Percentiles rank a stretch among this genome's conserved stretches.
phyloP scores from a whole-genome alignment of 768 basidiomycete species.

The Rhodotorula graminis region DNA sequence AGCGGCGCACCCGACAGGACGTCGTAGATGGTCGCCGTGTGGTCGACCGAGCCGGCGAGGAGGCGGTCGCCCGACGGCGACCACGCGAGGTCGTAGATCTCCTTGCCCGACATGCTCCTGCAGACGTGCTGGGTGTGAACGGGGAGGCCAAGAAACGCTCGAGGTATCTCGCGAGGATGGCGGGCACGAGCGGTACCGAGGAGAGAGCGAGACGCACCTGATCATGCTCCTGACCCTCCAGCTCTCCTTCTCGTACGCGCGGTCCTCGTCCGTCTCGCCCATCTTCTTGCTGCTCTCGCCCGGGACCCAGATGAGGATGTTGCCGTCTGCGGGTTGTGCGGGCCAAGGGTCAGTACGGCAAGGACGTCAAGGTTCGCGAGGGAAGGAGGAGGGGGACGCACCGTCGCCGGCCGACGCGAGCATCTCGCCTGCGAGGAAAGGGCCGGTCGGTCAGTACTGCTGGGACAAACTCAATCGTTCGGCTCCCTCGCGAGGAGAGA shows the following conservation, averaged over 20 bases:
- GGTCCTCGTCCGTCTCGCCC: slow-evolving; percentile 73
- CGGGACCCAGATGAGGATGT: slow-evolving; percentile 93
- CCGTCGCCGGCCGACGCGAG: slow-evolving; percentile 98
- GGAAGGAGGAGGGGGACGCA: slow-evolving; percentile 49
- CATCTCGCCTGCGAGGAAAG: slow-evolving; percentile 60
- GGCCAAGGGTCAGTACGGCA: background rate
- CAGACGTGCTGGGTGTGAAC: background rate
- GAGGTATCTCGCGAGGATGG: background rate
- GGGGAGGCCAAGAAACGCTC: too few species aligned
- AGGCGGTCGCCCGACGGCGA: slow-evolving; percentile 90
- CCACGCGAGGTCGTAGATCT: slow-evolving; percentile 98
- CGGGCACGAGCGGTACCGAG: background rate
- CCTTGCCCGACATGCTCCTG: slow-evolving; percentile 79
- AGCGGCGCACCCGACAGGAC: slow-evolving; percentile 72
- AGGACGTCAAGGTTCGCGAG: background rate
- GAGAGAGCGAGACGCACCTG: slow-evolving; percentile 53
- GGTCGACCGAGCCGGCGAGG: slow-evolving; percentile 94
- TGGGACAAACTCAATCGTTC: too few species aligned
- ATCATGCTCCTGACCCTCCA: slow-evolving; percentile 84
- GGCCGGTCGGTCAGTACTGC: background rate
- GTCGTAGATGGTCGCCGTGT: slow-evolving; percentile 78
- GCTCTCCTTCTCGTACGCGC: slow-evolving; percentile 85
- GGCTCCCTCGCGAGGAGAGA: too few species aligned
- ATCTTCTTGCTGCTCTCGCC: slow-evolving; percentile 71
- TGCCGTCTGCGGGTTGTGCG: slow-evolving; percentile 65